Base-by-base conservation (phyloP, 2,329 filamentous ascomycete species). In the Sclerotinia subarctica region DNA sequence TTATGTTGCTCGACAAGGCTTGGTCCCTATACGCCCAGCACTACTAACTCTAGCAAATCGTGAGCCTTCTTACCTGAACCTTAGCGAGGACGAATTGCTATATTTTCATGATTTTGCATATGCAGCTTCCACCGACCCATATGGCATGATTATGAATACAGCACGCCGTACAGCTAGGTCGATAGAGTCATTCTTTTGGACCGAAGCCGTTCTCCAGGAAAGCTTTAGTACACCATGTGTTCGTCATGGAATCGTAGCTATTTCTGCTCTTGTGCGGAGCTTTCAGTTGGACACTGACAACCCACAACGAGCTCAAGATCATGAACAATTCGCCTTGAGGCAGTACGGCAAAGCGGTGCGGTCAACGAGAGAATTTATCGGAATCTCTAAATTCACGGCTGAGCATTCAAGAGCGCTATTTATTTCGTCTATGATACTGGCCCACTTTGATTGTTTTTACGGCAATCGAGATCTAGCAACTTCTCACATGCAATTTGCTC, bases 381-480 rank as follows among this genome's bases (percentile, higher is more conserved):
- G 52, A 29, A 29, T 19, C 3, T 46, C 68, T 5, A 64, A 68
- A 49, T 35, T 58, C 11, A 58, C 62, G 8, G 60, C 66, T 4
- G 52, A 60, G 46, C 47, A 57, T 13, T 64, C 70, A 13, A 51
- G 54, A 60, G 64, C 67, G 35, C 70, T 72, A 8, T 58, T 75
- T 2, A 69, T 76, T 24, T 68, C 72, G 1, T 74, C 72, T 49
- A 65, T 76, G 0, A 68, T 74, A 15, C 64, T 76, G 8, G 70
- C 72, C 11, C 69, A 69, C 51, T 73, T 76, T 32, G 74, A 75
- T 58, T 71, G 70, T n/a, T 75, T 74, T 64, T 70, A 72, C 49
- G 74, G 74, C 1, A 73, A 75, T 26, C 85, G 88, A 72, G 83
- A 81, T 69, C 85, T 87, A 72, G 86, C 86, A 63, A 87, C 88